phyloP scores from a whole-genome alignment of 345 rosid genomes.

The Brassica napus region DNA sequence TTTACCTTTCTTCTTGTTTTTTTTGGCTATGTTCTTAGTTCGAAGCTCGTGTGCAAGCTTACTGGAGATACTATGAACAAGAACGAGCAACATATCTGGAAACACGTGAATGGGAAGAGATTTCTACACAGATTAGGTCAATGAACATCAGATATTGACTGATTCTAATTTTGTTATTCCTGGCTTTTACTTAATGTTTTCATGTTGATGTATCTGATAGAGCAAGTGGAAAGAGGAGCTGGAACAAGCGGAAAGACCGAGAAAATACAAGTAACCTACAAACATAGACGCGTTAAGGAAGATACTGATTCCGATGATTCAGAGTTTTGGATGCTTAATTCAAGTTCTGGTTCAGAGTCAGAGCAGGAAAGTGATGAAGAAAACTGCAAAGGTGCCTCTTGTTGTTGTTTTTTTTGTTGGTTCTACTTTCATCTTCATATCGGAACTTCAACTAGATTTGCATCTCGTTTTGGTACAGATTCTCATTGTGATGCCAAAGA shows the following conservation, averaged over 20 bases:
- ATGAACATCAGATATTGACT: constrained; percentile 8
- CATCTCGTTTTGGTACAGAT: constrained; percentile 5
- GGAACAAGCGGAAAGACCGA: constrained; percentile 30
- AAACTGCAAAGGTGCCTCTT: constrained; percentile 45
- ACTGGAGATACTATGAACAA: constrained; percentile 88
- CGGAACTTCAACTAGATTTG: background rate
- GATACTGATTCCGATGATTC: constrained; percentile 47
- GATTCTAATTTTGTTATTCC: background rate
- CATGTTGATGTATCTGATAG: constrained; percentile 43
- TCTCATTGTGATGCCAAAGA: constrained; percentile 47
- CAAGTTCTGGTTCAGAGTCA: constrained; percentile 71
- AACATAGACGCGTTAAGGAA: constrained; percentile 41
- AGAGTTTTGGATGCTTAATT: constrained; percentile 28
- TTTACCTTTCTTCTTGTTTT: background rate
- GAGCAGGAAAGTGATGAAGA: constrained; percentile 54
- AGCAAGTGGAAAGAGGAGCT: constrained; percentile 59
- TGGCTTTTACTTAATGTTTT: background rate
- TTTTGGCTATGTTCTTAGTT: constrained; percentile 45
- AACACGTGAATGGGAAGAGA: constrained; percentile 76
- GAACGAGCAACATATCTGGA: constrained; percentile 90
- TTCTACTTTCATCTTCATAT: background rate
- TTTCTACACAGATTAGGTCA: constrained; percentile 85
- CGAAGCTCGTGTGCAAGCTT: constrained; percentile 80
- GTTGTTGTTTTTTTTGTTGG: background rate
- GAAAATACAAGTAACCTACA: constrained; percentile 24